These are phyloP conservation scores for Pythium coloratum DNA, from an alignment of 352 stramenopile species.

Conservation along the genomic window DNA sequence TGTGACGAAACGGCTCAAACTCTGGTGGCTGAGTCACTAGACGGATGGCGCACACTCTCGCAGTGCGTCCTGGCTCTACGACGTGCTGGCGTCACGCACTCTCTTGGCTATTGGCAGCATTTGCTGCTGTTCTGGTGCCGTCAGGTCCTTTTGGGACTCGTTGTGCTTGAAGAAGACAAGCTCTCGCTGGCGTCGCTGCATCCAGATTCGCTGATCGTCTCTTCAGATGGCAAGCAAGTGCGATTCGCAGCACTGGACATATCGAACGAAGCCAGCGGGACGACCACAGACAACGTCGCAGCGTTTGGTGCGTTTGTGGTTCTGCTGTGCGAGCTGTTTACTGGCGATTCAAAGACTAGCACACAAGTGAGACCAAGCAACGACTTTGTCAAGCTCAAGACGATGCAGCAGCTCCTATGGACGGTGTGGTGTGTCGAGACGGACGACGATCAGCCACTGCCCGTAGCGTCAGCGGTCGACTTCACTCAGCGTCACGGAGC, in stretches of 20 bases:
- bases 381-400: background rate
- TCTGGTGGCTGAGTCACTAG: slow-evolving; percentile 37
- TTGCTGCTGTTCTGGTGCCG: slow-evolving; percentile 37
- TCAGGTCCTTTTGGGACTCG: slow-evolving; percentile 34
- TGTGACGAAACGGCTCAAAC: background rate
- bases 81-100: background rate
- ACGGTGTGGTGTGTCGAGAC: slow-evolving; percentile 6
- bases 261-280: background rate
- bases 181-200: slow-evolving; percentile 23
- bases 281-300: background rate
- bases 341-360: background rate
- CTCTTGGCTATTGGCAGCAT: slow-evolving; percentile 26
- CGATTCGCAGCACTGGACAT: slow-evolving; percentile 27
- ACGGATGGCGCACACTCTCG: slow-evolving; percentile 28
- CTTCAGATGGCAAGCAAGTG: slow-evolving; percentile 28
- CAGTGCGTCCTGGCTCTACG: slow-evolving; percentile 28
- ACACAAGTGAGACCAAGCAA: background rate
- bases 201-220: slow-evolving; percentile 34
- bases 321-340: background rate
- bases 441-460: background rate
- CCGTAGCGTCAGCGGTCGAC: background rate
- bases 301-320: slow-evolving; percentile 1
- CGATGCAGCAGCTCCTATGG: background rate
- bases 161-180: slow-evolving; percentile 33
- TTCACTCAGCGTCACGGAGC: background rate